Evolutionary conservation across 1,284 basidiomycete genomes (phyloP).

Genomic region (Leccinum griseonigrum): DNA sequence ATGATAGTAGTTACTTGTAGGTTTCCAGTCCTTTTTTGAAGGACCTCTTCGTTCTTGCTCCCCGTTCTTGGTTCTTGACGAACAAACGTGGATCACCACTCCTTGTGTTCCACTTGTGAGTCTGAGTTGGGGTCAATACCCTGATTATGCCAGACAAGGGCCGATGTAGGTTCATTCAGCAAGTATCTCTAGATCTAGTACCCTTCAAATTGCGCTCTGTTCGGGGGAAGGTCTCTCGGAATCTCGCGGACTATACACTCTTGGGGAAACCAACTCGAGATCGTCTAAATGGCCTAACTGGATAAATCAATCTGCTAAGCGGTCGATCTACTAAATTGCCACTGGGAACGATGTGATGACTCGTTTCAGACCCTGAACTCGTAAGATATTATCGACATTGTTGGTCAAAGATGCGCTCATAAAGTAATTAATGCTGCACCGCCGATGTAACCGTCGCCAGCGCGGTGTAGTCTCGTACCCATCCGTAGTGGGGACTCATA

Average conservation of each 20-base stretch:
- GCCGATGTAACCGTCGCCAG: background rate
- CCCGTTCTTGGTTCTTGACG: too few relatives aligned
- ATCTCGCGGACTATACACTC: too few relatives aligned
- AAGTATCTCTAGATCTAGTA: background rate
- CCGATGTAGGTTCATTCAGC: background rate
- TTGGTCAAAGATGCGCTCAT: background rate
- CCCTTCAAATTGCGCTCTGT: background rate
- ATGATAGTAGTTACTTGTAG: slow-evolving; percentile 16
- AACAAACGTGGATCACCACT: background rate
- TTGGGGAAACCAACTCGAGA: too few relatives aligned
- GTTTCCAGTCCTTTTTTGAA: background rate
- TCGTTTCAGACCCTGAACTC: background rate
- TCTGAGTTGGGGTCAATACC: background rate
- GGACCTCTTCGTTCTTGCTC: too few relatives aligned
- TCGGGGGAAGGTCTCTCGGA: background rate
- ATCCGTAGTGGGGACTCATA: too few relatives aligned
- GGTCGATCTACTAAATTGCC: background rate
- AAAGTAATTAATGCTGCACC: background rate
- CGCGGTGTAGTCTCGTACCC: background rate
- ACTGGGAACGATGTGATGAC: too few relatives aligned
- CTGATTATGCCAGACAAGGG: background rate
- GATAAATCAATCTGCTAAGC: background rate
- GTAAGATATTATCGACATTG: background rate
- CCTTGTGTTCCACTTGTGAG: background rate
- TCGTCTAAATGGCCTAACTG: background rate